These are phyloP conservation scores for Metrosideros polymorpha DNA, from an alignment of 441 rosid species.

Conservation along the genomic window DNA sequence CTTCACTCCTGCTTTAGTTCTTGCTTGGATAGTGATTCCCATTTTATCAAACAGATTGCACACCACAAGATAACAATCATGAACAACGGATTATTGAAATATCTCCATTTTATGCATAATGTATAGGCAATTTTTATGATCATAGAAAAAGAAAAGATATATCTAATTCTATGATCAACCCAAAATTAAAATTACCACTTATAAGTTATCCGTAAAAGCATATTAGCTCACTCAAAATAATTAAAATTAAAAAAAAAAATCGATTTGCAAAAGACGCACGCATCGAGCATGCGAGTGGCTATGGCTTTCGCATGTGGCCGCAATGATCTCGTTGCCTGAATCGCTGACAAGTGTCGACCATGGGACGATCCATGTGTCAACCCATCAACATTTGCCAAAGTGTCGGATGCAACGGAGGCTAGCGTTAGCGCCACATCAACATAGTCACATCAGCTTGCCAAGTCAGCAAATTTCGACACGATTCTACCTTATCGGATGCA, in stretches of 20 bases:
- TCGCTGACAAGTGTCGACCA: too few species aligned
- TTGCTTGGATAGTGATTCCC: not conserved
- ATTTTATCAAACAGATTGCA: not conserved
- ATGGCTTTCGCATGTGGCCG: not conserved
- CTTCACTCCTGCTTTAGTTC: not conserved
- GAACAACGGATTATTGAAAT: not conserved
- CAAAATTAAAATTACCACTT: not conserved
- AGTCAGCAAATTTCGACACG: not conserved
- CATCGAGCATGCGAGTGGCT: not conserved
- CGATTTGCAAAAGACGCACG: not conserved
- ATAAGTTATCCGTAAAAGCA: not conserved
- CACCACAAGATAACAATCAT: not conserved
- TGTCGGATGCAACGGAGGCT: not conserved
- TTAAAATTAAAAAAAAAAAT: not conserved
- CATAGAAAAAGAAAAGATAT: not conserved
- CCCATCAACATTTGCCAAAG: not conserved
- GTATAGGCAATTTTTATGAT: not conserved
- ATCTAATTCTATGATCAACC: not conserved
- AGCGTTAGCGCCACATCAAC: not conserved
- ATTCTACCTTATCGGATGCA: too few species aligned
- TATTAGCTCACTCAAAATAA: not conserved
- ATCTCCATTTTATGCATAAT: not conserved
- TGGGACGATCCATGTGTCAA: too few species aligned
- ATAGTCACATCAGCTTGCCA: not conserved
- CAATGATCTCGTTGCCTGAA: too few species aligned